Base-by-base conservation (phyloP, 768 basidiomycete species). In the Psilocybe sp. region DNA sequence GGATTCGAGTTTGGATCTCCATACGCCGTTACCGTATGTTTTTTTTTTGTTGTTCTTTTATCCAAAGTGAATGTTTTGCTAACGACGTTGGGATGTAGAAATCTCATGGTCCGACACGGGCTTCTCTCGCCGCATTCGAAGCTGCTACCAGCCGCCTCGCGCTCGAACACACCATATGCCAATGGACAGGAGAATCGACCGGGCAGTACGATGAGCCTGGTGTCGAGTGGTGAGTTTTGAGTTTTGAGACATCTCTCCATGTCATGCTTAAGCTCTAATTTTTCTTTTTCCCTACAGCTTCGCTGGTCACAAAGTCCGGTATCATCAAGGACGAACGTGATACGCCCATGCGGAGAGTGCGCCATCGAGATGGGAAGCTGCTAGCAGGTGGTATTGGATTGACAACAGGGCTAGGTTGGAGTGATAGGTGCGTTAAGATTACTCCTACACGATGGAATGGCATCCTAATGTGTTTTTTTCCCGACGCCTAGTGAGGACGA, bases 391-490 rank as follows among this genome's bases (percentile, higher is more conserved):
- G 85, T 2, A 75, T 87, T 46, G 85, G 85, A 2, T 60, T 87
- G 47, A 87, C 85, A 4, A 87, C 85, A 7, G 85, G 85, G 5
- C 65, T 87, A 12, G 85, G 85, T 0, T 87, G 85, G 85, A 85
- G 84, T 57, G 85, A 87, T 57, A 85, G 83, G 81, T 84, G 33
- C 12, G 75, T 65, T 15, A n/a, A n/a, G n/a, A n/a, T n/a, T 40
- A 11, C 44, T 48, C 38, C 49, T 52, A 31, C 47, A 52, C 38
- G 55, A 39, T 36, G 15, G 14, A 6, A 4, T 47, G 18, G 9
- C 38, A 3, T 23, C 1, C 12, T 34, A n/a, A 10, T 41, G 23
- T 13, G 23, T 14, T 5, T 20, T 12, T n/a, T 31, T 51, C 28
- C 44, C 32, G 32, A 39, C 33, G 41, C 42, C 46, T 62, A 85